A percentile compares a stretch with the other conserved stretches of the same genome.
Evolutionary conservation across 257 asterid species (phyloP).

Genomic region (Gentiana straminea): DNA sequence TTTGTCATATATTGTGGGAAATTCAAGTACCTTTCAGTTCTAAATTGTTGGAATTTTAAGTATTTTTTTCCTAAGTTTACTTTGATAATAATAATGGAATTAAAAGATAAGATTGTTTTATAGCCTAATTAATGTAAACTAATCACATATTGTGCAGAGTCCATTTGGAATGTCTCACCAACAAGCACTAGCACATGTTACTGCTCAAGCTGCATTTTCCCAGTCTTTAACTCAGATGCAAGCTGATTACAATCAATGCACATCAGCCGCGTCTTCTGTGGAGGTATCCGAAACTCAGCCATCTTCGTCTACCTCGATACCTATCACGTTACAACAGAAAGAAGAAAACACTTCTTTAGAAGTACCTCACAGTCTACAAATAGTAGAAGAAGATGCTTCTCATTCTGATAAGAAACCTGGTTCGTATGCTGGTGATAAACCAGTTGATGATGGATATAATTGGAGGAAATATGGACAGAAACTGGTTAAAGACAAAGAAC

Average conservation of each 20-base stretch:
- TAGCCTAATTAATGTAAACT: not conserved
- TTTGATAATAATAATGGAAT: no score
- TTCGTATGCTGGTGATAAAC: conserved; percentile 32
- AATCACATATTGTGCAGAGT: conserved; percentile 41
- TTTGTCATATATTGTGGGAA: no score
- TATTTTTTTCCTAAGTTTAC: not conserved
- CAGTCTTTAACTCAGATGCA: conserved; percentile 56
- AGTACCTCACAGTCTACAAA: conserved; percentile 17
- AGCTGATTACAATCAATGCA: conserved; percentile 27
- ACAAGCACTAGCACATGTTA: conserved; percentile 92
- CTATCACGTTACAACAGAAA: conserved; percentile 20
- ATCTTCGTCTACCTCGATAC: conserved; percentile 16
- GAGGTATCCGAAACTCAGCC: conserved; percentile 24
- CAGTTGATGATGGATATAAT: conserved; percentile 81
- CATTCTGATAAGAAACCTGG: conserved; percentile 39
- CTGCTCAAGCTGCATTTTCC: conserved; percentile 84
- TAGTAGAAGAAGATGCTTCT: conserved; percentile 26
- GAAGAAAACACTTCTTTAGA: conserved; percentile 8
- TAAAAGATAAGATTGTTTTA: not conserved
- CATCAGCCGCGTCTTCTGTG: conserved; percentile 20
- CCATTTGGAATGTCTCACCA: conserved; percentile 99
- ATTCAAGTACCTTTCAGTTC: not conserved
- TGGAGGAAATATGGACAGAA: conserved; percentile 99
- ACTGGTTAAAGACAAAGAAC: conserved; percentile 74
- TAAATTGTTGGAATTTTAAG: not conserved